Evolutionary conservation across 805 yeast genomes (phyloP).

Genomic region (Maudiozyma pseudohumilis): DNA sequence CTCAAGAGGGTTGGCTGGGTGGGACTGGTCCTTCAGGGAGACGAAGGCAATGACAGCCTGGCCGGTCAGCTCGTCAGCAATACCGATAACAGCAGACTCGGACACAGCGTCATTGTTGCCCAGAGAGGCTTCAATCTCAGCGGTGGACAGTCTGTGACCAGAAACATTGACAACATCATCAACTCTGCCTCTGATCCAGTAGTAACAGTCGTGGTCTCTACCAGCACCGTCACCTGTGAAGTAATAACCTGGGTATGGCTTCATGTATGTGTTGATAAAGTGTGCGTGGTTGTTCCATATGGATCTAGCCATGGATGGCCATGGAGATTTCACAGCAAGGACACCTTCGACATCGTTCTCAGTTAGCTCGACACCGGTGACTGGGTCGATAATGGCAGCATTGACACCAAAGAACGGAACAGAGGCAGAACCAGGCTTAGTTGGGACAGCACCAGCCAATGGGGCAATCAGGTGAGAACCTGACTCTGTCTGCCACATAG

Average conservation of each 20-base stretch:
- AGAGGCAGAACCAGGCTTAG: conserved; percentile 96
- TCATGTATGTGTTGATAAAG: conserved; percentile 82
- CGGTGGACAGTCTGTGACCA: conserved; percentile 96
- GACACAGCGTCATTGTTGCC: conserved; percentile 71
- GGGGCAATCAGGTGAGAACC: conserved; percentile 95
- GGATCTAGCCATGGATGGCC: conserved; percentile 99
- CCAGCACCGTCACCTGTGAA: conserved; percentile 99
- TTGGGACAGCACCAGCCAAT: conserved; percentile 86
- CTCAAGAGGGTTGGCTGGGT: conserved; percentile 26
- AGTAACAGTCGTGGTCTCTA: conserved; percentile 90
- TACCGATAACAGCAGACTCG: conserved; percentile 96
- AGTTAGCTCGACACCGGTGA: conserved; percentile 69
- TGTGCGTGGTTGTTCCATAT: conserved; percentile 83
- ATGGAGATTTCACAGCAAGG: conserved; percentile 74
- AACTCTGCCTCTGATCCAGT: conserved; percentile 97
- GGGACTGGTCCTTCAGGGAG: conserved; percentile 47
- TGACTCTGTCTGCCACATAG: conserved; percentile 98
- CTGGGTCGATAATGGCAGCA: conserved; percentile 88
- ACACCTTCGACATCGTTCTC: conserved; percentile 96
- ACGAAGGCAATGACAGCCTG: conserved; percentile 97
- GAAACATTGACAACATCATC: conserved; percentile 97
- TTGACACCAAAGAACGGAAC: conserved; percentile 93
- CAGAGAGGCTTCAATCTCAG: conserved; percentile 92
- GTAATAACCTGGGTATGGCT: conserved; percentile 87
- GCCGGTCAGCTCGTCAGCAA: conserved; percentile 90